Conservation (phyloP, 1,284 basidiomycete genomes). For the Cutaneotrichosporon sp. region DNA sequence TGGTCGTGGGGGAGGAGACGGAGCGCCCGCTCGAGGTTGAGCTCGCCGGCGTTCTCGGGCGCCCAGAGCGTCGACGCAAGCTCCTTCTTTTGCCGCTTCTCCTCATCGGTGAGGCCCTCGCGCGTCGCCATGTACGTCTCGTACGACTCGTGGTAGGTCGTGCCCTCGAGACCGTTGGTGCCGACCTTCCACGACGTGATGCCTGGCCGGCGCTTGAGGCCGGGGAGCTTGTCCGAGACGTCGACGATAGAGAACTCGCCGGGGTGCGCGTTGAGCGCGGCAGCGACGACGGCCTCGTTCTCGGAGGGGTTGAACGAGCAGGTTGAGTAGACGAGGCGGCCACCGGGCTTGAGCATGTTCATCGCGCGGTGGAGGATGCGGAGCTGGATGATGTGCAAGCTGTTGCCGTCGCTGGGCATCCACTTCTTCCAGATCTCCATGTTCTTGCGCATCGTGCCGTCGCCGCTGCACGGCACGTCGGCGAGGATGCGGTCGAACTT, state of each 20-base stretch:
- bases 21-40: slow-evolving; percentile 97
- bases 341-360: slow-evolving; percentile 80
- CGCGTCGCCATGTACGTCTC: slow-evolving; percentile 36
- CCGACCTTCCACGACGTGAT: slow-evolving; percentile 71
- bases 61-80: slow-evolving; percentile 66
- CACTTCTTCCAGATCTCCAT: slow-evolving; percentile 93
- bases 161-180: slow-evolving; percentile 31
- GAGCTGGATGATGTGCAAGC: slow-evolving; percentile 88
- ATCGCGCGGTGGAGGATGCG: slow-evolving; percentile 91
- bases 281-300: slow-evolving; percentile 94
- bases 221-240: slow-evolving; percentile 69
- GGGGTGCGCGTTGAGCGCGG: slow-evolving; percentile 70
- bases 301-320: slow-evolving; percentile 97
- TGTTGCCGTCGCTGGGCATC: slow-evolving; percentile 85
- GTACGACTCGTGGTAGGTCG: slow-evolving; percentile 35
- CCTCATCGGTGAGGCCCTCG: slow-evolving; percentile 30
- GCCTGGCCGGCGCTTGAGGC: slow-evolving; percentile 73
- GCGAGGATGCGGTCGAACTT: slow-evolving; percentile 92
- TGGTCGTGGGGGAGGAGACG: slow-evolving; percentile 93
- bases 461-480: slow-evolving; percentile 94
- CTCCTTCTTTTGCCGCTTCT: slow-evolving; percentile 54
- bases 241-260: slow-evolving; percentile 86
- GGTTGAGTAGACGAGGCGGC: slow-evolving; percentile 95
- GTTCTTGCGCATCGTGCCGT: slow-evolving; percentile 96
- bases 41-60: slow-evolving; percentile 85